Percentiles rank a stretch among this genome's conserved stretches.
Evolutionary conservation across 805 yeast species (phyloP).

Genomic region (Lipomyces mesembrius): DNA sequence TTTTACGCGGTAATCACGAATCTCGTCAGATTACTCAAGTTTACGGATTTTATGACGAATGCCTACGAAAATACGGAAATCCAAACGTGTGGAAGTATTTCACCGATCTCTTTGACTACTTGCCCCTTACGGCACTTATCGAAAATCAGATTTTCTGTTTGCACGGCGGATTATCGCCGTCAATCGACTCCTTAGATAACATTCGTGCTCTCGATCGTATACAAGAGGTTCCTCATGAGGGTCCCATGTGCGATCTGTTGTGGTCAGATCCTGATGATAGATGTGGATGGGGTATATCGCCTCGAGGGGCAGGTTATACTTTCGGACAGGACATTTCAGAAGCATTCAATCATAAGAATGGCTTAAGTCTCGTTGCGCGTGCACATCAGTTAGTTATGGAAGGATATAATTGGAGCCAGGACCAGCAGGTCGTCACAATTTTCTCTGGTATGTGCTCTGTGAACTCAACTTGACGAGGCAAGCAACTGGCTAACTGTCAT

Average conservation of each 20-base stretch:
- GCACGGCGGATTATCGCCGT: constrained; percentile 94
- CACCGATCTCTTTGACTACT: constrained; percentile 88
- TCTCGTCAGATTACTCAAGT: constrained; percentile 96
- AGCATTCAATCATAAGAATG: constrained; percentile 90
- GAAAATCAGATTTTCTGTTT: constrained; percentile 89
- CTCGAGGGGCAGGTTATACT: constrained; percentile 98
- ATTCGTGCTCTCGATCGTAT: constrained; percentile 87
- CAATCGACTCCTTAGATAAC: constrained; percentile 91
- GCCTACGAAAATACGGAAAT: constrained; percentile 87
- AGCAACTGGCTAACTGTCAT: neutral
- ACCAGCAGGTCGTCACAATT: constrained; percentile 86
- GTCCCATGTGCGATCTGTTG: constrained; percentile 94
- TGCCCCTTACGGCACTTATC: constrained; percentile 91
- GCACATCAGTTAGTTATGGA: constrained; percentile 99
- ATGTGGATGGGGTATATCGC: constrained; percentile 91
- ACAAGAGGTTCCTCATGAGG: constrained; percentile 97
- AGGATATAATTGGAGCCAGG: constrained; percentile 89
- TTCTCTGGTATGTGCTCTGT: constrained; percentile 59
- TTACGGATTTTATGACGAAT: constrained; percentile 94
- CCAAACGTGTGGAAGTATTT: constrained; percentile 93
- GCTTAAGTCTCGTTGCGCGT: constrained; percentile 81
- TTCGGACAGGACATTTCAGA: constrained; percentile 95
- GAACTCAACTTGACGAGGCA: neutral
- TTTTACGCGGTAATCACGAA: constrained; percentile 93
- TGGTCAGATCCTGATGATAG: constrained; percentile 90